phyloP scores from a whole-genome alignment of 2,329 filamentous ascomycete genomes.

The Fusarium scirpi region DNA sequence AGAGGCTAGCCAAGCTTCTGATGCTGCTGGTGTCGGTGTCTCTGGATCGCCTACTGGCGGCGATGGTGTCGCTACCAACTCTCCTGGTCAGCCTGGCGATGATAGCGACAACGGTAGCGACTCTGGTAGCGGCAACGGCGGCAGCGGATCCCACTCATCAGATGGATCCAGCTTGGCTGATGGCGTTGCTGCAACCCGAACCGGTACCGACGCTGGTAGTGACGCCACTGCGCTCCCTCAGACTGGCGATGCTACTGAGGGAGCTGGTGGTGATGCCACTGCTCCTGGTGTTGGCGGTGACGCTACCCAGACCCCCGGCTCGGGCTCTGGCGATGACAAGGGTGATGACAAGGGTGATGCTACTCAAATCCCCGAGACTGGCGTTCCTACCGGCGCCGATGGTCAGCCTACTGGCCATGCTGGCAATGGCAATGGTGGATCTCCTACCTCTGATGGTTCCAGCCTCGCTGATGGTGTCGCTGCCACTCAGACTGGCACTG shows the following conservation, averaged over 20 bases:
- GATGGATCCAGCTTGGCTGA: not conserved
- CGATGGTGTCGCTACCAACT: not conserved
- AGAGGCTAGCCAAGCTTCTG: not conserved
- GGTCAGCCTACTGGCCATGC: not conserved
- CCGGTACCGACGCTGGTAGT: rapidly evolving
- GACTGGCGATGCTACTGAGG: too few relatives aligned
- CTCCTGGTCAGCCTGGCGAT: not conserved
- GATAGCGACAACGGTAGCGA: not conserved
- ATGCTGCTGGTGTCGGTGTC: too few relatives aligned
- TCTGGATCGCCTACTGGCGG: not conserved
- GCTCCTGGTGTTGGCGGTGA: not conserved
- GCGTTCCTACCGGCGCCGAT: not conserved
- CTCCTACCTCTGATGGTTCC: not conserved
- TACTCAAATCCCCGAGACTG: not conserved
- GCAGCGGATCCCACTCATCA: rapidly evolving
- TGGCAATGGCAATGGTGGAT: not conserved
- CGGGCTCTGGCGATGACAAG: not conserved
- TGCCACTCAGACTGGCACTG: not conserved
- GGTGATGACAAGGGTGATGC: not conserved
- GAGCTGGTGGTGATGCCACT: too few relatives aligned
- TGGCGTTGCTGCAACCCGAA: not conserved
- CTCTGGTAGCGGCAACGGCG: not conserved
- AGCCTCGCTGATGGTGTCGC: not conserved
- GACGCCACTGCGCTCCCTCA: not conserved
- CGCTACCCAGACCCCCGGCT: not conserved